Base-by-base conservation (phyloP, 2,329 filamentous ascomycete species). In the Fusarium nurragi region DNA sequence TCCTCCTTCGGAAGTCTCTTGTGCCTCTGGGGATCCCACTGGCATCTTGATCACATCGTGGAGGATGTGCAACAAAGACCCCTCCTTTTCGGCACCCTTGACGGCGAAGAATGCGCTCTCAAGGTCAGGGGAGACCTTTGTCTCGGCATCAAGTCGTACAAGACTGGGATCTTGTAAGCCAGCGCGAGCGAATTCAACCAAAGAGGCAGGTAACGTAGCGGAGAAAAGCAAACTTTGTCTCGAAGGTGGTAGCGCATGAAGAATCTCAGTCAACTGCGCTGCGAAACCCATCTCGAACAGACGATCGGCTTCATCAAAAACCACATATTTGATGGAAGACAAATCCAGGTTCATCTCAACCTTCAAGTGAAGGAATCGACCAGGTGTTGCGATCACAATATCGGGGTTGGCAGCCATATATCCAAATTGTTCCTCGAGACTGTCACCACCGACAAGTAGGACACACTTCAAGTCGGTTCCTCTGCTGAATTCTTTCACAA, bases 221-320 rank as follows among this genome's bases (percentile, higher is more conserved):
- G 95, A 99, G 77, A 99, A 99, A 3, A 99, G 83, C 9, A 98
- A 81, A 4, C 94, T 99, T 75, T 99, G 95, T 57, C 96, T 86
- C 22, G 89, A 91, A 1, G 87, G 81, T 1, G 96, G 95, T 16
- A 99, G 81, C 1, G 93, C 91, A 73, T 97, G 89, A 48, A 99
- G 81, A 81, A 98, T 98, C 75, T 99, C 95, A 1, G 91, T 90
- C 69, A 99, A 82, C 74, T 99, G 95, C 5, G 92, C 89, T 6
- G 94, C 93, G 75, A 99, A 99, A 70, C 95, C 96, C 94, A 99
- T 97, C 75, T 99, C 95, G 77, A 99, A 99, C 19, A 99, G 83
- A 51, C 95, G 87, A 83, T 99, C 95, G 2, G 95, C 95, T 77
- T 99, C 95, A 75, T 99, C 95, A 66, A 99, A 99, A 10, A 99